phyloP scores from a whole-genome alignment of 305 asterid genomes.

The Fraxinus velutina region DNA sequence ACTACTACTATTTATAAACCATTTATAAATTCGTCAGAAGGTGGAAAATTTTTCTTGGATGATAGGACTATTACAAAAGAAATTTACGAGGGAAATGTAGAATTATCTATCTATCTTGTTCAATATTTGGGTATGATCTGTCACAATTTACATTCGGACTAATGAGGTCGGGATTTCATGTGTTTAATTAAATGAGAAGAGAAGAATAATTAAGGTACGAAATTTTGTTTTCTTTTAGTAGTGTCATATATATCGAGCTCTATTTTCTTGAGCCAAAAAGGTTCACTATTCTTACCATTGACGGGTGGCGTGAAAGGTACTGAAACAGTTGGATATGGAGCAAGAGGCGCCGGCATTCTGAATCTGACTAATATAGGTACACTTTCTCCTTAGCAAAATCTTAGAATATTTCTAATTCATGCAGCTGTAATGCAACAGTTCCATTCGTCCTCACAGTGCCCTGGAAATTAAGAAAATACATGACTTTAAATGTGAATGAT shows the following conservation, averaged over 20 bases:
- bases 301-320: conserved; percentile 36
- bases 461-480: conserved; percentile 21
- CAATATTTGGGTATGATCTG: not conserved
- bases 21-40: not conserved
- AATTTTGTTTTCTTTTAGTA: too few species aligned
- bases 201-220: not conserved
- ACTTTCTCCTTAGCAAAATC: conserved; percentile 14
- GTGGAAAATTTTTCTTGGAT: not conserved
- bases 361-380: conserved; percentile 12
- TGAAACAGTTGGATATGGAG: conserved; percentile 46
- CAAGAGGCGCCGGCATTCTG: conserved; percentile 51
- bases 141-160: not conserved
- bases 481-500: not conserved
- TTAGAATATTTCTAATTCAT: conserved; percentile 22
- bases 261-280: not conserved
- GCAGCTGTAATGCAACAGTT: conserved; percentile 3
- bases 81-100: not conserved
- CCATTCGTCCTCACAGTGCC: conserved; percentile 21
- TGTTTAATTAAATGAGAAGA: not conserved
- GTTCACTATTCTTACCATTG: conserved; percentile 23
- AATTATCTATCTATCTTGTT: not conserved
- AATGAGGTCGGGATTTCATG: not conserved
- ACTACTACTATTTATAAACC: not conserved
- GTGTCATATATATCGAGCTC: not conserved
- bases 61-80: not conserved